Evolutionary conservation across 192 early-diverging fungal genomes (phyloP).

Genomic region (Umbelopsis ramanniana): DNA sequence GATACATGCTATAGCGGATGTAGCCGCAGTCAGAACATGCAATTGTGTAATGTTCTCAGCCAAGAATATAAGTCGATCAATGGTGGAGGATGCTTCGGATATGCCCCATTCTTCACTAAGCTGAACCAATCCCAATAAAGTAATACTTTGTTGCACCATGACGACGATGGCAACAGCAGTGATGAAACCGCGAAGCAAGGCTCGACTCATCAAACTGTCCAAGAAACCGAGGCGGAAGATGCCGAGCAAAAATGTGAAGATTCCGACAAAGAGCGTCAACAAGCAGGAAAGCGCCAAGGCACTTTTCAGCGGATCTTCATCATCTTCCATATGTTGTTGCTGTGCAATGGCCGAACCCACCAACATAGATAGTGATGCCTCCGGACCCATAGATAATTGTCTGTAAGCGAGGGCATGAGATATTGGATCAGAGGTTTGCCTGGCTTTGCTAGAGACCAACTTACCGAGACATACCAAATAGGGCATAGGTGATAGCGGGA

Average conservation of each 20-base stretch:
- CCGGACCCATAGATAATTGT: constrained; percentile 94
- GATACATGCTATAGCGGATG: constrained; percentile 71
- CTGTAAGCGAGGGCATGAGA: constrained; percentile 38
- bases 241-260: constrained; percentile 92
- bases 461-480: constrained; percentile 92
- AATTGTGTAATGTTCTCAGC: constrained; percentile 62
- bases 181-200: constrained; percentile 94
- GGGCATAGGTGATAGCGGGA: constrained; percentile 82
- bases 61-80: constrained; percentile 76
- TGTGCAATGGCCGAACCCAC: constrained; percentile 65
- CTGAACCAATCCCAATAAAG: constrained; percentile 69
- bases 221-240: constrained; percentile 98
- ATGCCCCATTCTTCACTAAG: constrained; percentile 48
- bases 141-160: constrained; percentile 84
- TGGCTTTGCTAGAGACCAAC: neutral
- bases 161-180: constrained; percentile 93
- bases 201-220: constrained; percentile 93
- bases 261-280: constrained; percentile 88
- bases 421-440: neutral
- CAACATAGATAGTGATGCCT: constrained; percentile 90
- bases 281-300: constrained; percentile 67
- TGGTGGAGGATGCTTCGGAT: constrained; percentile 75
- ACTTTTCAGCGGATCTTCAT: constrained; percentile 49
- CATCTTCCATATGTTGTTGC: constrained; percentile 51
- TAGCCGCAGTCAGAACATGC: constrained; percentile 70